Conservation (phyloP, 2,329 filamentous ascomycete species). For the Drechslerella stenobrocha region DNA sequence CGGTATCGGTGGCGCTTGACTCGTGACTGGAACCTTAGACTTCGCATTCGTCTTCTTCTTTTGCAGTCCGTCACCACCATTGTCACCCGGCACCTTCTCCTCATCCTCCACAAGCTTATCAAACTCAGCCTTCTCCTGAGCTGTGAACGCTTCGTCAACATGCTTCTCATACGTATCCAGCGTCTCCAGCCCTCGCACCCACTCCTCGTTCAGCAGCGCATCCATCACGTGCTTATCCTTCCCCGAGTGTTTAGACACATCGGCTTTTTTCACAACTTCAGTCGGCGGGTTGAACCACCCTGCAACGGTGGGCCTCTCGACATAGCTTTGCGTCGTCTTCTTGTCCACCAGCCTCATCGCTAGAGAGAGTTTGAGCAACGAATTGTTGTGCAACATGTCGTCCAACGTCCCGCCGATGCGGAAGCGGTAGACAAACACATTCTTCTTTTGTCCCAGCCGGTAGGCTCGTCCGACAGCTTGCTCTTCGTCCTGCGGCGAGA, state of each 20-base stretch:
- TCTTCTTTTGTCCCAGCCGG: conserved; percentile 77
- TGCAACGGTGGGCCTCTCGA: conserved; percentile 61
- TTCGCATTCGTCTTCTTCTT: too few relatives aligned
- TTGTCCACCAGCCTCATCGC: conserved; percentile 80
- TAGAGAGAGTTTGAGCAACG: conserved; percentile 81
- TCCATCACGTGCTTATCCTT: conserved; percentile 68
- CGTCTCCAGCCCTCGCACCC: conserved; percentile 64
- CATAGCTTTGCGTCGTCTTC: conserved; percentile 72
- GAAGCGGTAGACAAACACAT: conserved; percentile 83
- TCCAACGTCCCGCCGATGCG: conserved; percentile 79
- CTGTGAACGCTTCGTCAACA: conserved; percentile 66
- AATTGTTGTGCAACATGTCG: conserved; percentile 70
- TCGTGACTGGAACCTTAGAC: too few relatives aligned
- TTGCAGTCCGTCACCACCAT: neutral
- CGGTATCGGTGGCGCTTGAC: too few relatives aligned
- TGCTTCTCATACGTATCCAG: conserved; percentile 75
- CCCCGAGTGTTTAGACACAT: conserved; percentile 59
- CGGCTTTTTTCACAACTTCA: conserved; percentile 59
- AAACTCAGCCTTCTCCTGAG: conserved; percentile 60
- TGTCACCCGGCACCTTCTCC: neutral
- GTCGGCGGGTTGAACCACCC: conserved; percentile 65
- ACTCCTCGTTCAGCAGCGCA: conserved; percentile 54
- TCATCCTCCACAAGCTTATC: neutral
- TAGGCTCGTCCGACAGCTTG: conserved; percentile 87
- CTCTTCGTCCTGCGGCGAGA: conserved; percentile 78